A percentile compares a stretch with the other conserved stretches of the same genome.
Evolutionary conservation across 2,329 filamentous ascomycete species (phyloP).

Genomic region (Colletotrichum cordylinicola): DNA sequence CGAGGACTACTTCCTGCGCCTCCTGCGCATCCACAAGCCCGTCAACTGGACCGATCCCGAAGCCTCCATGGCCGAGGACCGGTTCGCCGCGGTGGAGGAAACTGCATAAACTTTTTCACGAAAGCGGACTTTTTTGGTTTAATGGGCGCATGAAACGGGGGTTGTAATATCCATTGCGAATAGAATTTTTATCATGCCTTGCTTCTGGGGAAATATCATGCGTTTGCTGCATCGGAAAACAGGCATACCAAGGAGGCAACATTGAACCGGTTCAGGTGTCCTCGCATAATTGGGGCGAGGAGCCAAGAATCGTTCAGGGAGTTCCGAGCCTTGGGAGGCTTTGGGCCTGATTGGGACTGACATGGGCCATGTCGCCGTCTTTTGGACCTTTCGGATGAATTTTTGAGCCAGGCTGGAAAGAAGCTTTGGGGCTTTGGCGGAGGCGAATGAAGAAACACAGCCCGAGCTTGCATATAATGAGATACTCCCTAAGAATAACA

Average conservation of each 20-base stretch:
- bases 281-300: background rate
- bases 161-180: background rate
- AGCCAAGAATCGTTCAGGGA: background rate
- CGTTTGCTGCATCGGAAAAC: background rate
- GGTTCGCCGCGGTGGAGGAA: conserved; percentile 17
- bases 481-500: background rate
- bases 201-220: background rate
- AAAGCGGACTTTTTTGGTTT: background rate
- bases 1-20: conserved; percentile 72
- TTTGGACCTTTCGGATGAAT: background rate
- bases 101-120: background rate
- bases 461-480: background rate
- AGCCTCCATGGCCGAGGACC: conserved; percentile 36
- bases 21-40: conserved; percentile 70
- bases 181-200: background rate
- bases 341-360: background rate
- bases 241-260: background rate
- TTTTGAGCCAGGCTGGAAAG: background rate
- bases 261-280: background rate
- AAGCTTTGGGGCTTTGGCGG: background rate
- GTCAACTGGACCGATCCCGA: conserved; percentile 43
- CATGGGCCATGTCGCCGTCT: background rate
- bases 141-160: background rate
- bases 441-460: background rate
- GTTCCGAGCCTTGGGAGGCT: background rate